A percentile compares a stretch with the other conserved stretches of the same genome.
Evolutionary conservation across 805 yeast species (phyloP).

Genomic region (Kodamaea nitidulidarum): DNA sequence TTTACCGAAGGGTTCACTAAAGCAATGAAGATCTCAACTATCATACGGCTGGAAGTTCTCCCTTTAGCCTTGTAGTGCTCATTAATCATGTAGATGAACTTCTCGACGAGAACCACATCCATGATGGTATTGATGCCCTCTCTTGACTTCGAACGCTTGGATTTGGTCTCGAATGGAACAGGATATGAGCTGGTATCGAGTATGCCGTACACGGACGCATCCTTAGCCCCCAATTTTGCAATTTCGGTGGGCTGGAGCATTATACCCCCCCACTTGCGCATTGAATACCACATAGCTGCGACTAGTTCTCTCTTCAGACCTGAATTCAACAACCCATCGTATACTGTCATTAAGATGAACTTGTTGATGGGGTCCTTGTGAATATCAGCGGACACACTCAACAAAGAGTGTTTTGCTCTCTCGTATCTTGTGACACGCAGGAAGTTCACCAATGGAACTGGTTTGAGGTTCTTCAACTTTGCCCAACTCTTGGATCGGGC

Average conservation of each 20-base stretch:
- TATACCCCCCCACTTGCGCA: constrained; percentile 34
- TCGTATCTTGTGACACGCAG: constrained; percentile 22
- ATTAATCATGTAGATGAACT: constrained; percentile 30
- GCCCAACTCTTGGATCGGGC: background rate
- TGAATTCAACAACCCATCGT: constrained; percentile 29
- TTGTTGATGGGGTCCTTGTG: constrained; percentile 23
- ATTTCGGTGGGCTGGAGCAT: constrained; percentile 10
- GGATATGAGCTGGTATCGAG: constrained; percentile 4
- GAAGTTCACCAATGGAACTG: constrained; percentile 28
- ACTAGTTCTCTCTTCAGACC: constrained; percentile 30
- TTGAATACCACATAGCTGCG: constrained; percentile 29
- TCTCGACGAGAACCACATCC: constrained; percentile 31
- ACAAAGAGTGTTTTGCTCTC: constrained; percentile 1
- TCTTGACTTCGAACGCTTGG: background rate
- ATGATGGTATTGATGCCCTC: constrained; percentile 11
- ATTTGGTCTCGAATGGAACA: background rate
- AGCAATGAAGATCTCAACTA: constrained; percentile 25
- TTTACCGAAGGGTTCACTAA: constrained; percentile 18
- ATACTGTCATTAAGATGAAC: constrained; percentile 26
- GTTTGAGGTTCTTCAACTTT: constrained; percentile 1
- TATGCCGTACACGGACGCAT: constrained; percentile 2
- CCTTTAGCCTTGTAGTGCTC: constrained; percentile 18
- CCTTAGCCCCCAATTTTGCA: background rate
- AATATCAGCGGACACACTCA: background rate
- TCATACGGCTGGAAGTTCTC: constrained; percentile 18